Evolutionary conservation across 1,284 basidiomycete genomes (phyloP).

Genomic region (Cutaneotrichosporon cavernicola): DNA sequence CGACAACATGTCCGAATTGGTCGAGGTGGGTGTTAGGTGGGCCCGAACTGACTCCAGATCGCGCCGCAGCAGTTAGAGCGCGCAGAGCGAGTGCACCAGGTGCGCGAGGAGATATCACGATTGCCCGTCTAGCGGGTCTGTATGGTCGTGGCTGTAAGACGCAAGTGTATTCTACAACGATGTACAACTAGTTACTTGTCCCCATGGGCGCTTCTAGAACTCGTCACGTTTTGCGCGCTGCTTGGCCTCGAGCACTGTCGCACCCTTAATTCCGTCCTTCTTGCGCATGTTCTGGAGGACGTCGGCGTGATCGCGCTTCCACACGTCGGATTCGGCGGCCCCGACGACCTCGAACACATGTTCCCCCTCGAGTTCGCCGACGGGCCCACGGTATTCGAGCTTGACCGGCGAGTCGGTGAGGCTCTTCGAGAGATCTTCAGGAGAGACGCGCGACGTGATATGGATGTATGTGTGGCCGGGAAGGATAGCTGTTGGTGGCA

Average conservation of each 20-base stretch:
- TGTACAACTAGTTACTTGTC: slow-evolving; percentile 4
- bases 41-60: slow-evolving; percentile 29
- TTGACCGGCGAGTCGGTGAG: slow-evolving; percentile 3
- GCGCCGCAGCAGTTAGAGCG: slow-evolving; percentile 45
- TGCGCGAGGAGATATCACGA: slow-evolving; percentile 43
- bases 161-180: slow-evolving; percentile 4
- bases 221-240: slow-evolving; percentile 44
- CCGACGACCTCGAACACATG: slow-evolving; percentile 39
- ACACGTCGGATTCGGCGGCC: slow-evolving; percentile 16
- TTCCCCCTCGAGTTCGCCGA: slow-evolving; percentile 48
- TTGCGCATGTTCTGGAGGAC: slow-evolving; percentile 30
- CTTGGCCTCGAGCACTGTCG: slow-evolving; percentile 35
- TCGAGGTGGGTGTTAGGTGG: slow-evolving; percentile 31
- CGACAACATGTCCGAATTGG: slow-evolving; percentile 38
- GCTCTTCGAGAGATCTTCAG: slow-evolving; percentile 7
- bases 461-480: slow-evolving; percentile 42
- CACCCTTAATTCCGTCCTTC: slow-evolving; percentile 35
- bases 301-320: slow-evolving; percentile 18
- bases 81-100: slow-evolving; percentile 49
- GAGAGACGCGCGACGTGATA: slow-evolving; percentile 30
- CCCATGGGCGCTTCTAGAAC: slow-evolving; percentile 21
- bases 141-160: neutral
- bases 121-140: slow-evolving; percentile 10
- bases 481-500: slow-evolving; percentile 26
- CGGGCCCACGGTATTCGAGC: slow-evolving; percentile 39